Conservation (phyloP, 2,329 filamentous ascomycete species). For the Pseudocercospora ulei region DNA sequence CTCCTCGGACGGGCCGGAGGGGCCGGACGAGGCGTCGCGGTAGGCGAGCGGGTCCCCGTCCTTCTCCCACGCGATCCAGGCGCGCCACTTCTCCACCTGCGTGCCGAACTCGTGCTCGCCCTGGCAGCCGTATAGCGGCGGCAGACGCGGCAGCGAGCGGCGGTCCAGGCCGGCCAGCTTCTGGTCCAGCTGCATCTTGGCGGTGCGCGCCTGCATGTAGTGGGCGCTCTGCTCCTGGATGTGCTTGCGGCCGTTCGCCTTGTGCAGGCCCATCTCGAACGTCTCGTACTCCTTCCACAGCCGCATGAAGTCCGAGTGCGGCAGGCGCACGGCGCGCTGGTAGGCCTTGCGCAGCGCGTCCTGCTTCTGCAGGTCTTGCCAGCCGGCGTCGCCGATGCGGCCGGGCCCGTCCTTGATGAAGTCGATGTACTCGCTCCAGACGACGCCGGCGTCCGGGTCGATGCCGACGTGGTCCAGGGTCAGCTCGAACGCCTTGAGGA, state of each 20-base stretch:
- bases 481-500: constrained; percentile 83
- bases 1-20: constrained; percentile 58
- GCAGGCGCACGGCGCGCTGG: constrained; percentile 77
- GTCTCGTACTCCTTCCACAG: constrained; percentile 97
- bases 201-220: constrained; percentile 93
- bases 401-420: constrained; percentile 86
- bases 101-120: constrained; percentile 73
- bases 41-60: constrained; percentile 72
- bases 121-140: constrained; percentile 74
- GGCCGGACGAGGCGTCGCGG: constrained; percentile 42
- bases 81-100: constrained; percentile 83
- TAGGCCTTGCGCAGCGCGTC: constrained; percentile 85
- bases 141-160: constrained; percentile 67
- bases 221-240: constrained; percentile 83
- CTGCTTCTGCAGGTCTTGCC: constrained; percentile 99
- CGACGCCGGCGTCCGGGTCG: constrained; percentile 76
- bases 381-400: constrained; percentile 63
- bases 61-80: constrained; percentile 93
- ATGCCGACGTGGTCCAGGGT: constrained; percentile 82
- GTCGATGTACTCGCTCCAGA: constrained; percentile 92
- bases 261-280: constrained; percentile 90
- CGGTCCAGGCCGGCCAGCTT: constrained; percentile 67
- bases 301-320: constrained; percentile 69
- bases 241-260: constrained; percentile 85
- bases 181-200: constrained; percentile 82